Evolutionary conservation across 2,329 filamentous ascomycete genomes (phyloP), one percentile per base, ranked within the genome.

Genomic region (Grosmannia huntii): DNA sequence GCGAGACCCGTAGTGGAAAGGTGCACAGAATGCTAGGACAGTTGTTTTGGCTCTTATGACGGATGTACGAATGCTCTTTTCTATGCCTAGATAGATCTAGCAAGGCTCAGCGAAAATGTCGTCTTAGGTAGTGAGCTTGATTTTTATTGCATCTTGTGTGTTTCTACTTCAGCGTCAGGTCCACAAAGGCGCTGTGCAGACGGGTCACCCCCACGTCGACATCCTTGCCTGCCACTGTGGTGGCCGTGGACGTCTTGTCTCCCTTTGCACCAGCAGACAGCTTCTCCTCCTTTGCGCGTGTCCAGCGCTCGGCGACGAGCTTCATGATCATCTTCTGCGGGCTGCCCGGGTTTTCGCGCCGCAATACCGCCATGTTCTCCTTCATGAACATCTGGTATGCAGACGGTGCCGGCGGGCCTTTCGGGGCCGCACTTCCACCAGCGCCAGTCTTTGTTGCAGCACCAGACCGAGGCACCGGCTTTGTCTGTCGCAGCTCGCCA

Each of bases 311-410:
- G 23, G 81, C 85, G 60, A 91, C 75, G 46, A 82, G 73, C 65
- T 76, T 78, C 86, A 90, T 87, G 12, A 90, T 77, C 59, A 84
- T 82, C 65, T 84, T 86, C 66, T 86, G 84, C 16, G 77, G 76
- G 63, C 76, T 80, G 48, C 69, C 74, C 0, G 78, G 81, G 63
- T 84, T 78, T 60, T 78, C 76, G 59, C 70, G 73, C 69, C 73
- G 83, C 3, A 89, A 73, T 36, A 73, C 69, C 57, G 74, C 77
- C 76, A 89, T 89, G 66, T 91, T 79, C 65, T 80, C 77, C 72
- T 85, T 88, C 62, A 91, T 74, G 59, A 81, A 81, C 3, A 63
- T 58, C 63, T 80, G 78, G 48, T 80, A 81, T 21, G 72, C 72
- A 25, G 70, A 76, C 53, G 64, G 61, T 54, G 36, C 60, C 55